Base-by-base conservation (phyloP, 148 eudicot genomes). In the Arbutus unedo region DNA sequence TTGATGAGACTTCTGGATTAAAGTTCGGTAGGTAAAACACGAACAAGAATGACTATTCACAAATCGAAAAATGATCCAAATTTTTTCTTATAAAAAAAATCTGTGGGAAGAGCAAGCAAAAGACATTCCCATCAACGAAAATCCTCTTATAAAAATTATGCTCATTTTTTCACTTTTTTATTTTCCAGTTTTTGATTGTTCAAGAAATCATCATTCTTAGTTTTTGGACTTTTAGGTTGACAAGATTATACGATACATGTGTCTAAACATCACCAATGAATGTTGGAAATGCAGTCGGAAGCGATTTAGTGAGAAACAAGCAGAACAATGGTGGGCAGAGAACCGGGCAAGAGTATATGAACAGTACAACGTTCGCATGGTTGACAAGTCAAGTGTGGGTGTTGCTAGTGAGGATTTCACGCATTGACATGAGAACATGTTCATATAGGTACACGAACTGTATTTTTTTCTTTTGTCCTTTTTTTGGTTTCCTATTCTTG, bases 291-390 rank as follows among this genome's bases (percentile, higher is more conserved):
- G 92, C 97, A 94, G 99, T 82, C 98, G 99, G 82, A 94, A 93
- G 88, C 88, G 99, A 83, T 94, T 96, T 85, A 92, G 95, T 60
- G 99, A 96, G 87, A 93, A 94, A 82, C 97, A 96, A 92, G 99
- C 99, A 76, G 99, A 96, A 82, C 91, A 91, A 78, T 96, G 99
- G 99, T 96, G 99, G 99, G 86, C 97, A 55, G 98, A 94, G 89
- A 96, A 96, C 78, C 90, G 99, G 54, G 90, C 87, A 82, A 91
- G 97, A 88, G 99, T 94, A 57, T 93, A 94, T 74, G 95, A 96
- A 85, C 89, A 84, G 50, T 94, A 96, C 88, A 94, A 94, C 81
- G 98, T 96, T n/a, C 98, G 94, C 6, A 85, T 88, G 89, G 87
- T 86, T 62, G 99, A 94, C 87, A 96, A 93, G 85, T 92, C 98